Evolutionary conservation across 306 rosid species (phyloP), one percentile per base, ranked within the genome.

Genomic region (Gillenia trifoliata): DNA sequence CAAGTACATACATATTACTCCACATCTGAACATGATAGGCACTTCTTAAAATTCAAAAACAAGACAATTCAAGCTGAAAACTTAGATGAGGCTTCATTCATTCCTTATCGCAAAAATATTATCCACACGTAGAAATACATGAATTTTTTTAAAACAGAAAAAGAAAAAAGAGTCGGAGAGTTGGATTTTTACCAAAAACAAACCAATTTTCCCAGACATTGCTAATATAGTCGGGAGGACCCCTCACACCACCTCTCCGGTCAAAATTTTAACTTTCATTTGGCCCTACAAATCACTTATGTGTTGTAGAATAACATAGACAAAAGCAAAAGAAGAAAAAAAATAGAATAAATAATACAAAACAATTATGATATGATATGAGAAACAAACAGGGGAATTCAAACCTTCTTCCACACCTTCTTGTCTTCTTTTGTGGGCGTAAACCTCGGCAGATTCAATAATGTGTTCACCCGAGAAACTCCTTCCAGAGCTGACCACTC

Each of bases 401-500:
- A 72, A 36, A 64, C 80, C 69, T 57, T 74, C 33, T 73, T 9
- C 40, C 78, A 79, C 28, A 85, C 78, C 61, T 81, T 82, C 71
- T 61, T 79, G 68, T 85, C 96, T 66, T 86, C 87, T 79, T 87
- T 88, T 36, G 85, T 91, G n/a, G 97, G 98, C 52, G 71, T 89
- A 73, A 87, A 95, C 80, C 99, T 95, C 0, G 99, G 99, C 68
- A 95, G 92, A 71, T 79, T 95, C 72, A 95, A 75, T 49, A 95
- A 70, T n/a, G 99, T 92, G 89, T 95, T 90, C 68, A 92, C 99
- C 6, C 99, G 96, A 17, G 99, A 86, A 41, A 95, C 99, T 26
- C 99, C 99, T 90, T 92, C 98, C 28, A 95, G 84, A 31, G 99
- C 99, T 73, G 96, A 92, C 99, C 99, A 95, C 28, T 90, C 97